Evolutionary conservation across 345 rosid species (phyloP).

Genomic region (Eucalyptus cladocalyx): DNA sequence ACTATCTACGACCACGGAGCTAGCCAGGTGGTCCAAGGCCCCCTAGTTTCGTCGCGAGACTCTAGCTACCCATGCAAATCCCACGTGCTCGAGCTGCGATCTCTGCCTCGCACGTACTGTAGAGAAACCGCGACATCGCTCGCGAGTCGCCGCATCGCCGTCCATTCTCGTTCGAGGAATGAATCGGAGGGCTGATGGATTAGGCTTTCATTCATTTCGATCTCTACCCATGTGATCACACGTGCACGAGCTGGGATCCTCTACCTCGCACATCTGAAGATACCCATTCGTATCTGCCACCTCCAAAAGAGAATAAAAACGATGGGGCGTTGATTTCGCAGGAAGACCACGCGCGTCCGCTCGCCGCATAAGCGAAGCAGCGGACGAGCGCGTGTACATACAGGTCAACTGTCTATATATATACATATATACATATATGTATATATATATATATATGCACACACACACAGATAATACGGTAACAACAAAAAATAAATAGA

Average conservation of each 20-base stretch:
- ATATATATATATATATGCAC: fast-evolving
- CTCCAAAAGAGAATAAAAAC: background rate
- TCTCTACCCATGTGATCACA: background rate
- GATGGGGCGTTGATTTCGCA: background rate
- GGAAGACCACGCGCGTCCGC: background rate
- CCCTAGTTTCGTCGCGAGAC: fast-evolving
- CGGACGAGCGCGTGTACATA: background rate
- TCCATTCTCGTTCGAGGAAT: background rate
- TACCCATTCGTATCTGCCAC: background rate
- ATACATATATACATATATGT: fast-evolving
- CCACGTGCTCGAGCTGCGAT: background rate
- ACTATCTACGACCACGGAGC: too few relatives aligned
- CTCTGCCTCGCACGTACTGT: background rate
- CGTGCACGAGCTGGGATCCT: too few relatives aligned
- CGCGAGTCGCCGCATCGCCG: background rate
- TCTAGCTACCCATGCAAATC: background rate
- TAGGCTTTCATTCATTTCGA: background rate
- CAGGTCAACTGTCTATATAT: background rate
- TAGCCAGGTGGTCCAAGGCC: too few relatives aligned
- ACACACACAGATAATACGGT: background rate
- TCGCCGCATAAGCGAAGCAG: background rate
- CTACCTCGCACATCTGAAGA: background rate
- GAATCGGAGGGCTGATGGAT: background rate
- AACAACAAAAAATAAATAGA: too few relatives aligned
- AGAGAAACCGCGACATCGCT: background rate